Evolutionary conservation across 495 filamentous ascomycete genomes (phyloP).

Genomic region (Penicillium cataractarum): DNA sequence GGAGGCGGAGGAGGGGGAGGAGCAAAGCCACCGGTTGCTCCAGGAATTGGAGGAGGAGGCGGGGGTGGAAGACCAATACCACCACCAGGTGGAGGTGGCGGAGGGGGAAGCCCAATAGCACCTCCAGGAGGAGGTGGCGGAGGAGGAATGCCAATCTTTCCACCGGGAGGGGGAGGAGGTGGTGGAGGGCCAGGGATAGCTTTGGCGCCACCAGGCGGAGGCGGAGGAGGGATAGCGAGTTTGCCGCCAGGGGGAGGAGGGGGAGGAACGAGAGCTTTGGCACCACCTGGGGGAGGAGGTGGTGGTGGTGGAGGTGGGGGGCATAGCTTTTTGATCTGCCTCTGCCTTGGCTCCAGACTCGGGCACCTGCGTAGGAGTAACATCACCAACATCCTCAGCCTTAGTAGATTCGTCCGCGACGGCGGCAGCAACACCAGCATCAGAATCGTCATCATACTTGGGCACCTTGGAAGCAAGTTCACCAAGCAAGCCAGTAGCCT

Average conservation of each 20-base stretch:
- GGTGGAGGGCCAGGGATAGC: constrained; percentile 48
- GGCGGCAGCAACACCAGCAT: constrained; percentile 63
- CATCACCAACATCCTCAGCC: constrained; percentile 34
- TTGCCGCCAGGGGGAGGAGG: constrained; percentile 43
- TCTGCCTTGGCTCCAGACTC: constrained; percentile 29
- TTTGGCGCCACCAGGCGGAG: constrained; percentile 46
- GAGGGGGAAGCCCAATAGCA: background rate
- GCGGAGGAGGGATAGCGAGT: constrained; percentile 32
- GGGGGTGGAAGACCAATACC: constrained; percentile 51
- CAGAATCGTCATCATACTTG: constrained; percentile 65
- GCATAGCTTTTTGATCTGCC: constrained; percentile 36
- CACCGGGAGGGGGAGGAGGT: constrained; percentile 50
- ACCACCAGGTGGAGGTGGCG: constrained; percentile 45
- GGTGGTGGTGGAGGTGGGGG: constrained; percentile 58
- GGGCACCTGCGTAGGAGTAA: constrained; percentile 21
- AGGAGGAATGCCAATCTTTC: constrained; percentile 38
- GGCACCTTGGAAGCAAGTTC: constrained; percentile 82
- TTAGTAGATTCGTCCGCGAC: constrained; percentile 7
- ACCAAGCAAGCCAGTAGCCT: constrained; percentile 73
- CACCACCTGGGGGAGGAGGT: constrained; percentile 44
- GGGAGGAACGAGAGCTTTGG: constrained; percentile 26
- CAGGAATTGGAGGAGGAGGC: constrained; percentile 59
- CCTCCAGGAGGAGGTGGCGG: constrained; percentile 30
- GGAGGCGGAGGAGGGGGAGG: constrained; percentile 65
- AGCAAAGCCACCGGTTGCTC: constrained; percentile 30